Conservation (phyloP, 1,139 yeast genomes). For the Pichia terricola region DNA sequence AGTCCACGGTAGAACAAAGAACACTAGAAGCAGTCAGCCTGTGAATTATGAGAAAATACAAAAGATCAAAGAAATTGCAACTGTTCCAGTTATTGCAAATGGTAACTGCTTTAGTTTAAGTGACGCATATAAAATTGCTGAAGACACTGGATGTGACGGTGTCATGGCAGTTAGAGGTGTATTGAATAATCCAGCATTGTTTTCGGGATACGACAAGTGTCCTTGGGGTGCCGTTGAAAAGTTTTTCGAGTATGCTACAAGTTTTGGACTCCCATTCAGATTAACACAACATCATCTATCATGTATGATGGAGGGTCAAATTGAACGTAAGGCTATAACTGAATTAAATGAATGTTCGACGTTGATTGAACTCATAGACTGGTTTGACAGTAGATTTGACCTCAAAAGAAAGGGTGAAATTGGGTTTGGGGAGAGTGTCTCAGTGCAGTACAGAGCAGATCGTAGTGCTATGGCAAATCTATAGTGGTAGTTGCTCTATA, state of each 20-base stretch:
- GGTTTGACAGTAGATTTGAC: slow-evolving; percentile 66
- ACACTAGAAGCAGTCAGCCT: slow-evolving; percentile 76
- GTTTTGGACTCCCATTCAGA: slow-evolving; percentile 77
- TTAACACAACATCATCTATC: slow-evolving; percentile 79
- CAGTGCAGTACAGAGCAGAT: slow-evolving; percentile 41
- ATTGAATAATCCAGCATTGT: slow-evolving; percentile 76
- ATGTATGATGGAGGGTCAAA: slow-evolving; percentile 66
- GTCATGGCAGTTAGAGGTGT: slow-evolving; percentile 95
- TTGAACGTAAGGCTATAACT: slow-evolving; percentile 46
- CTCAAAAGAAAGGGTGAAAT: slow-evolving; percentile 56
- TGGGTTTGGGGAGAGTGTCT: slow-evolving; percentile 55
- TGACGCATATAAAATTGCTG: slow-evolving; percentile 55
- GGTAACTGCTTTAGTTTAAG: slow-evolving; percentile 76
- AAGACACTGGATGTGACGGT: slow-evolving; percentile 73
- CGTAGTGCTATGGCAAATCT: slow-evolving; percentile 29
- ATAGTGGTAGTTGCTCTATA: slow-evolving; percentile 20
- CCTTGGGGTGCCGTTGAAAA: slow-evolving; percentile 90
- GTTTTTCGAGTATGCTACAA: slow-evolving; percentile 69
- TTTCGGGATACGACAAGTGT: slow-evolving; percentile 59
- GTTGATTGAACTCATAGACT: slow-evolving; percentile 62
- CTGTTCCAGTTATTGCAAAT: slow-evolving; percentile 84
- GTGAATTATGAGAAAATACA: slow-evolving; percentile 78
- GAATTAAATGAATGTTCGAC: slow-evolving; percentile 54
- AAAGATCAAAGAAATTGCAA: slow-evolving; percentile 47
- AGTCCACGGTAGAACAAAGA: slow-evolving; percentile 85